Base-by-base conservation (phyloP, 768 basidiomycete genomes). In the Bullera alba region DNA sequence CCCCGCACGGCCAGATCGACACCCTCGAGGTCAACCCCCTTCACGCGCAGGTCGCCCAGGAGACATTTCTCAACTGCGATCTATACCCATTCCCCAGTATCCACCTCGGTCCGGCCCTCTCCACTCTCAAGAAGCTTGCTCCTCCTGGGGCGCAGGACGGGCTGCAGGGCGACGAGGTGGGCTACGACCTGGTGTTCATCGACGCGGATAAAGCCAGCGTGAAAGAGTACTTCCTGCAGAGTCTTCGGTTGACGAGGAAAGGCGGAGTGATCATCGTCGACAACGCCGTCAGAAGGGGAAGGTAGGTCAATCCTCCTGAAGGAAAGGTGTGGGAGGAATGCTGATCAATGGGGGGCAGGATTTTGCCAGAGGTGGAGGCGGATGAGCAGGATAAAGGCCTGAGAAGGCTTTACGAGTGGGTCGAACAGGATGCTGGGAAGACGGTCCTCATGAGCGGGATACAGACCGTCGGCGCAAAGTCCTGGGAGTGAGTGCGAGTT, bases 121-220 rank as follows among this genome's bases (percentile, higher is more conserved):
- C 56, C 1, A 39, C 50, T 0, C 49, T 68, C 0, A 50, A 45
- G 4, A 43, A 51, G 14, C 52, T 46, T 1, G 21, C 22, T 8
- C 51, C 56, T 3, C 60, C 56, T 0, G 60, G 60, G 0, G 50
- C 48, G 4, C 35, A 43, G 1, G 47, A 60, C 19, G 54, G 54
- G 10, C 19, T 58, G 5, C 37, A 46, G 16, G 42, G 27, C 4
- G 55, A 54, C n/a, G 56, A 60, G 32, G 37, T 54, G 28, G 60
- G 55, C 1, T 85, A 83, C 65, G 84, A 85, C 66, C 68, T 86
- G 17, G 76, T 76, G 2, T 86, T 85, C 75, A 83, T 85, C 54
- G 84, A 85, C 69, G 84, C 83, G 5, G 82, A 85, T 73, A 85
- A 85, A 63, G 67, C 72, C 3, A 76, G 74, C 34, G 81, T 81